Percentiles rank a stretch among this genome's conserved stretches.
Conservation (phyloP, 768 basidiomycete genomes). For the Bullera alba region DNA sequence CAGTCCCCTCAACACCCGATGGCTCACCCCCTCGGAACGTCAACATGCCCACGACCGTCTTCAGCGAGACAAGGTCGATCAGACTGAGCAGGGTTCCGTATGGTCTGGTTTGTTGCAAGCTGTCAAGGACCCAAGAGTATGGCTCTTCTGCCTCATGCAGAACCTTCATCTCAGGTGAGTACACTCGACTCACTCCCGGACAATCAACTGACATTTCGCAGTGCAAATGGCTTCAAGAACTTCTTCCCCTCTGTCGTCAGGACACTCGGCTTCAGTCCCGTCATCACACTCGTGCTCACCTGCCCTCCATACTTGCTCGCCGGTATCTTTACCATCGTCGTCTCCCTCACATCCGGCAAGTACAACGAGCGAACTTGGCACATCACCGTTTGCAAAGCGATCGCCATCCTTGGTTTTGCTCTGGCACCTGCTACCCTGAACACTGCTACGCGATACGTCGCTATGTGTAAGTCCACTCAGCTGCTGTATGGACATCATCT, state of each 20-base stretch:
- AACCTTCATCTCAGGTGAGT: too few relatives aligned
- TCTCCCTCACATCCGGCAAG: constrained; percentile 15
- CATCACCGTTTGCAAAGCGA: constrained; percentile 15
- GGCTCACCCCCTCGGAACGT: constrained; percentile 19
- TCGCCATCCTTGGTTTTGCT: constrained; percentile 18
- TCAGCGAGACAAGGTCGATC: constrained; percentile 6
- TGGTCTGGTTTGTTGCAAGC: constrained; percentile 13
- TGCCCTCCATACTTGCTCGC: constrained; percentile 21
- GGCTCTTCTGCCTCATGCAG: constrained; percentile 14
- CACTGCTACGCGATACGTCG: constrained; percentile 16
- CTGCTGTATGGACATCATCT: neutral
- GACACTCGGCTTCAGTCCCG: constrained; percentile 15
- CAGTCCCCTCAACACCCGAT: constrained; percentile 15
- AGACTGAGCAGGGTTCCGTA: neutral
- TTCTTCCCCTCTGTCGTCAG: constrained; percentile 25
- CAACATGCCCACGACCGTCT: constrained; percentile 10
- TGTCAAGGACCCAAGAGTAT: constrained; percentile 12
- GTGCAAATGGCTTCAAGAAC: constrained; percentile 18
- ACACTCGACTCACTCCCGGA: too few relatives aligned
- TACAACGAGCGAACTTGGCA: constrained; percentile 28
- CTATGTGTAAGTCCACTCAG: constrained; percentile 5
- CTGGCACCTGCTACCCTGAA: constrained; percentile 15
- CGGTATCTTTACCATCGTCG: constrained; percentile 6
- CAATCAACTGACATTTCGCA: neutral
- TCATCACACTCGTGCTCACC: constrained; percentile 19